Evolutionary conservation across 2,329 filamentous ascomycete genomes (phyloP).

Genomic region (Polychaeton citri): DNA sequence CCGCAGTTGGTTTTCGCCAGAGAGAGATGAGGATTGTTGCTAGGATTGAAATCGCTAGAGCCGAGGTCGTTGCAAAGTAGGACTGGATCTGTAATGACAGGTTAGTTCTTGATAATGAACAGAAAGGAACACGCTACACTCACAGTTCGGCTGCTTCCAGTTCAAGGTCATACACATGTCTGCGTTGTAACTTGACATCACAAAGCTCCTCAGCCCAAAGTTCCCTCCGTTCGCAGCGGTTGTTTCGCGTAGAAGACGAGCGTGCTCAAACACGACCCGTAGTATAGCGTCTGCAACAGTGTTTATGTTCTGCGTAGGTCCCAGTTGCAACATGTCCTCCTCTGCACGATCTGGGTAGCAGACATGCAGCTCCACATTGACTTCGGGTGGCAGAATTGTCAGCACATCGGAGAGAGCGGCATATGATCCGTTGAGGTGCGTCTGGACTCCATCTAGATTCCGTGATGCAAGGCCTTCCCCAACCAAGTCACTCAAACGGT

Average conservation of each 20-base stretch:
- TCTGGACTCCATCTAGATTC: conserved; percentile 53
- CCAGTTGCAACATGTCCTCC: conserved; percentile 55
- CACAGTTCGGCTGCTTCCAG: conserved; percentile 97
- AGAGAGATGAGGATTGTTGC: background rate
- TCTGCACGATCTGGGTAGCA: conserved; percentile 70
- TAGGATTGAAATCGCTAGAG: conserved; percentile 8
- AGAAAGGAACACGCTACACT: conserved; percentile 17
- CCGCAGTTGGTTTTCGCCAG: conserved; percentile 46
- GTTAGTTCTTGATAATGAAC: conserved; percentile 6
- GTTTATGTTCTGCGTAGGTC: conserved; percentile 72
- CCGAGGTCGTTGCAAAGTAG: conserved; percentile 83
- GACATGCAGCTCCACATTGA: conserved; percentile 87
- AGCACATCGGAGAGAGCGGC: conserved; percentile 70
- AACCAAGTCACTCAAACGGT: conserved; percentile 12
- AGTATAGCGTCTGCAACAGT: conserved; percentile 72
- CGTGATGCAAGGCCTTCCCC: conserved; percentile 18
- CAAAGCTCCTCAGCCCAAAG: conserved; percentile 57
- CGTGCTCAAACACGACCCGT: conserved; percentile 80
- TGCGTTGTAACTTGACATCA: conserved; percentile 87
- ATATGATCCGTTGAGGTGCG: conserved; percentile 57
- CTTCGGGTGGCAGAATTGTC: conserved; percentile 56
- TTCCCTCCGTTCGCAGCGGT: conserved; percentile 45
- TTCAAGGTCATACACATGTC: conserved; percentile 87
- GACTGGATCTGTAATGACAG: conserved; percentile 52
- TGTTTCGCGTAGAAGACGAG: conserved; percentile 51